Conservation (phyloP, 1,139 yeast genomes). For the Nakaseomyces sp. region DNA sequence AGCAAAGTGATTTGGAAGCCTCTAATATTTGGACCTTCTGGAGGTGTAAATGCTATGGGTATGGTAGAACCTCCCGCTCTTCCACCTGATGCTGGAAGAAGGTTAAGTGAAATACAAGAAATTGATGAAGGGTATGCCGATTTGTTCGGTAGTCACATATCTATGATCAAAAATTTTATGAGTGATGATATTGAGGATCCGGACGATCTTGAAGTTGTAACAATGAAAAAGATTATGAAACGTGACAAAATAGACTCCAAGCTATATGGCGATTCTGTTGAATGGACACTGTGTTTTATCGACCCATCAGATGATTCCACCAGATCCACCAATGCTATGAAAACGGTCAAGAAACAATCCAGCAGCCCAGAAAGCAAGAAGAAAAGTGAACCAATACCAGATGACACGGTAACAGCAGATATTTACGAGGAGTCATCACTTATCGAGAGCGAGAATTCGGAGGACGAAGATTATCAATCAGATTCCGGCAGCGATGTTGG, state of each 20-base stretch:
- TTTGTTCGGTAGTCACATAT: slow-evolving; percentile 41
- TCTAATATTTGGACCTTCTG: slow-evolving; percentile 72
- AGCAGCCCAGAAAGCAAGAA: slow-evolving; percentile 12
- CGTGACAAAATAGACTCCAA: slow-evolving; percentile 12
- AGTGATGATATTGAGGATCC: slow-evolving; percentile 59
- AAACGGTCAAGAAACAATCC: slow-evolving; percentile 10
- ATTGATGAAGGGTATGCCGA: slow-evolving; percentile 21
- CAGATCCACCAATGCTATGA: not conserved
- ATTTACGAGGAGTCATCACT: not conserved
- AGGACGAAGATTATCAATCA: not conserved
- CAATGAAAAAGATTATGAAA: slow-evolving; percentile 14
- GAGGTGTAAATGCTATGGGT: slow-evolving; percentile 51
- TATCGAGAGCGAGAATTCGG: not conserved
- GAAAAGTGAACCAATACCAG: slow-evolving; percentile 8
- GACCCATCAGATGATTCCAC: slow-evolving; percentile 11
- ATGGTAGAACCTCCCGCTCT: slow-evolving; percentile 24
- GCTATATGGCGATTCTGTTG: slow-evolving; percentile 12
- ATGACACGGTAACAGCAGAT: slow-evolving; percentile 10
- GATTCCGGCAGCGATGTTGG: not conserved
- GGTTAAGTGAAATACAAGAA: slow-evolving; percentile 10
- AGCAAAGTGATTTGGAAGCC: slow-evolving; percentile 67
- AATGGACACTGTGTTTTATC: slow-evolving; percentile 14
- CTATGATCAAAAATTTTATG: slow-evolving; percentile 47
- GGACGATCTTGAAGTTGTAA: slow-evolving; percentile 39
- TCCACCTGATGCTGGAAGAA: slow-evolving; percentile 10